A percentile compares a stretch with the other conserved stretches of the same genome.
These are phyloP conservation scores for Aspergillus affinis DNA, from an alignment of 495 filamentous ascomycete species.

Conservation along the genomic window DNA sequence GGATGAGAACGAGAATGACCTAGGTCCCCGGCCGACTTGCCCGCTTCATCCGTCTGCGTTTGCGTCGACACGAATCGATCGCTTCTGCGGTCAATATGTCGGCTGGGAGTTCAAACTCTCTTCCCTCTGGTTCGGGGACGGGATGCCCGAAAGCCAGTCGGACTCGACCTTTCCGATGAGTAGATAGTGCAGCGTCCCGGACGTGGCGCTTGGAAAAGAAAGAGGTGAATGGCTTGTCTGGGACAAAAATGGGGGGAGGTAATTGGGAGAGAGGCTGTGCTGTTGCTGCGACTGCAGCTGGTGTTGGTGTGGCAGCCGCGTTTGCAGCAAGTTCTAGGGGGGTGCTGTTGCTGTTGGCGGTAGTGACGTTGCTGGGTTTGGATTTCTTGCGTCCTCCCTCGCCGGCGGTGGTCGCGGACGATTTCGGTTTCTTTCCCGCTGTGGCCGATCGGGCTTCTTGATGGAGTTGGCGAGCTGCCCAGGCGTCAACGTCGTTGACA, in stretches of 20 bases:
- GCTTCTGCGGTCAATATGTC: constrained; percentile 68
- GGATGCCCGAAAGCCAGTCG: constrained; percentile 75
- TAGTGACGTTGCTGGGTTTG: constrained; percentile 17
- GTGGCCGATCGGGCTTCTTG: constrained; percentile 61
- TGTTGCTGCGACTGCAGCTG: constrained; percentile 1
- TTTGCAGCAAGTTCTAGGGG: constrained; percentile 4
- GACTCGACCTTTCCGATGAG: constrained; percentile 55
- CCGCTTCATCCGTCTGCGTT: constrained; percentile 49
- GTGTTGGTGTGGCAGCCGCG: constrained; percentile 1
- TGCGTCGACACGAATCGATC: constrained; percentile 62
- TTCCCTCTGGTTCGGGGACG: constrained; percentile 66
- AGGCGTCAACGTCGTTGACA: constrained; percentile 71
- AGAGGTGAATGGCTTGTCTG: constrained; percentile 72
- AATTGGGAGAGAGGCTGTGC: background rate
- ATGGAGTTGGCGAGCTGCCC: constrained; percentile 69
- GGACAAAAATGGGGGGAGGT: constrained; percentile 24
- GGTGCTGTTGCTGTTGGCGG: too few relatives aligned
- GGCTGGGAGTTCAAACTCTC: constrained; percentile 72
- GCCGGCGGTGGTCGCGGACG: constrained; percentile 14
- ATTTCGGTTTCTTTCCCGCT: constrained; percentile 31
- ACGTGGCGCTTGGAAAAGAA: constrained; percentile 79
- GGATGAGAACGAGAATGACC: background rate
- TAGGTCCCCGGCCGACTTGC: constrained; percentile 25
- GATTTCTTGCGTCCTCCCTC: constrained; percentile 18
- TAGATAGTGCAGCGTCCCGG: constrained; percentile 70